Conservation (phyloP, 1,284 basidiomycete species). For the Marasmius oreades region DNA sequence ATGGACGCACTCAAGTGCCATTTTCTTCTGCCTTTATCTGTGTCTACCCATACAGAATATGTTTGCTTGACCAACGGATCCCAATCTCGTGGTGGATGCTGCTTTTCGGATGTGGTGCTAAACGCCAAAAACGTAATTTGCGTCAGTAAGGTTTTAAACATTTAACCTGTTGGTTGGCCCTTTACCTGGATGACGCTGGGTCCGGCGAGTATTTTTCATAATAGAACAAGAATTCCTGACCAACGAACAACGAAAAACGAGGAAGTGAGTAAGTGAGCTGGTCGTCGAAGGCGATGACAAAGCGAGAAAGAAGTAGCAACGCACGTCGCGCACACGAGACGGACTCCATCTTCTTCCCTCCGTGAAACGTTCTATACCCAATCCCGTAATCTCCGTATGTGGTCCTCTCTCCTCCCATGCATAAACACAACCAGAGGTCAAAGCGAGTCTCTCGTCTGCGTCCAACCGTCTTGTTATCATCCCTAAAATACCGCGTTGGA, state of each 20-base stretch:
- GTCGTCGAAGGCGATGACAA: constrained; percentile 8
- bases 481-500: constrained; percentile 58
- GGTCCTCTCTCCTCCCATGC: constrained; percentile 83
- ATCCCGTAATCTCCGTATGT: constrained; percentile 69
- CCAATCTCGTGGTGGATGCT: constrained; percentile 58
- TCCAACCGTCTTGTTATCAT: constrained; percentile 78
- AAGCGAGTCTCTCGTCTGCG: constrained; percentile 64
- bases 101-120: constrained; percentile 22
- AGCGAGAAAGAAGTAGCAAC: constrained; percentile 25
- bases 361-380: constrained; percentile 76
- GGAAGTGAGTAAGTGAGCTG: too few relatives aligned
- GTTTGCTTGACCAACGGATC: constrained; percentile 76
- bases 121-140: neutral
- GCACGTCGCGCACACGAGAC: constrained; percentile 72
- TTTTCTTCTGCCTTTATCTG: constrained; percentile 60
- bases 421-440: constrained; percentile 71
- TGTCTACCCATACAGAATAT: constrained; percentile 70
- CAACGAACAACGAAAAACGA: constrained; percentile 15
- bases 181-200: constrained; percentile 33
- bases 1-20: constrained; percentile 68
- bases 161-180: constrained; percentile 11
- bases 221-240: constrained; percentile 79
- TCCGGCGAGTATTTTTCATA: constrained; percentile 60
- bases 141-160: neutral
- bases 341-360: constrained; percentile 79